These are phyloP conservation scores for Botrytis galanthina DNA, from an alignment of 2,329 filamentous ascomycete species.

Conservation along the genomic window DNA sequence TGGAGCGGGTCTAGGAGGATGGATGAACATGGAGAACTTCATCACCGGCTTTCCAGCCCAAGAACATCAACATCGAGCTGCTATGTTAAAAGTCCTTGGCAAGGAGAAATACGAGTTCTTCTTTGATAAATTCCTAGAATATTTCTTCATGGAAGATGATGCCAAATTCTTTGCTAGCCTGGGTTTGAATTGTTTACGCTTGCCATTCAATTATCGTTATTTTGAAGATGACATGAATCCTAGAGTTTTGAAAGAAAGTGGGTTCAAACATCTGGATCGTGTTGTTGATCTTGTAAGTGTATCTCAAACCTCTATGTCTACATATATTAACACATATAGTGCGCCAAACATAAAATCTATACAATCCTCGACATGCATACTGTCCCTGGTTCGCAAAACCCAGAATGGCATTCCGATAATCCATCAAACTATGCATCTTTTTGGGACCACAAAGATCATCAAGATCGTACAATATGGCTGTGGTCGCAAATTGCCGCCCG, in stretches of 20 bases:
- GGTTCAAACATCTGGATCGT: slow-evolving; percentile 50
- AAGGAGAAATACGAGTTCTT: slow-evolving; percentile 58
- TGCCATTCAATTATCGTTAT: slow-evolving; percentile 61
- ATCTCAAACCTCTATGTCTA: not conserved
- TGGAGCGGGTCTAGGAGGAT: slow-evolving; percentile 44
- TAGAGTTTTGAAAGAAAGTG: slow-evolving; percentile 46
- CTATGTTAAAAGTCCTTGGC: slow-evolving; percentile 53
- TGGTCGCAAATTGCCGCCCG: slow-evolving; percentile 45
- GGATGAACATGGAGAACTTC: slow-evolving; percentile 59
- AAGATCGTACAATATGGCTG: slow-evolving; percentile 46
- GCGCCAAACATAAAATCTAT: slow-evolving; percentile 44
- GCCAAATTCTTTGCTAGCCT: slow-evolving; percentile 56
- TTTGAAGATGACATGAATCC: slow-evolving; percentile 54
- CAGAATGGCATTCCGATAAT: slow-evolving; percentile 48
- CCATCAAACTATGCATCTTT: slow-evolving; percentile 43
- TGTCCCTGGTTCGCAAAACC: slow-evolving; percentile 48
- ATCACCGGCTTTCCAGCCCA: slow-evolving; percentile 61
- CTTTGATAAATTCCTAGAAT: slow-evolving; percentile 48
- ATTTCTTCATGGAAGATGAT: slow-evolving; percentile 59
- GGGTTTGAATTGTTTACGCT: slow-evolving; percentile 56
- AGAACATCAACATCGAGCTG: slow-evolving; percentile 54
- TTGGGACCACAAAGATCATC: slow-evolving; percentile 48
- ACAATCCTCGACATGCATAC: slow-evolving; percentile 48
- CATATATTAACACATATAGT: slow-evolving; percentile 28
- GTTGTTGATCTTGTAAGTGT: slow-evolving; percentile 43